Evolutionary conservation across 2,329 filamentous ascomycete genomes (phyloP).

Genomic region (Colletotrichum sp.): DNA sequence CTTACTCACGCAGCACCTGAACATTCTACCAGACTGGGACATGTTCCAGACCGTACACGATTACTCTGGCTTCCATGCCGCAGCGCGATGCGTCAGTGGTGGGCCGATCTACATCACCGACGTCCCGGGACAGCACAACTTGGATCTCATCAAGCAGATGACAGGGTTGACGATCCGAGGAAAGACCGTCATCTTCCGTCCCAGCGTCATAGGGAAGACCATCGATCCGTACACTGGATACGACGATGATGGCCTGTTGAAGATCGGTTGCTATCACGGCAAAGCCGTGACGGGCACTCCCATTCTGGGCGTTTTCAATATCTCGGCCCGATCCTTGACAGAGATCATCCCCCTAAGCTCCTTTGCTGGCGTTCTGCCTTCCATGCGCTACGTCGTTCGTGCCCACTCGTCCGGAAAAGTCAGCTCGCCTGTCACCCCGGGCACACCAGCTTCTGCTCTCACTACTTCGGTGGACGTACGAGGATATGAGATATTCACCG

Average conservation of each 20-base stretch:
- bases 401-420: conserved; percentile 72
- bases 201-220: conserved; percentile 74
- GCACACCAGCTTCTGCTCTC: conserved; percentile 56
- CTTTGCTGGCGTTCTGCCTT: conserved; percentile 73
- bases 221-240: conserved; percentile 78
- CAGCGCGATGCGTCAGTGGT: conserved; percentile 86
- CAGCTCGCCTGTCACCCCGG: conserved; percentile 53
- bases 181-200: conserved; percentile 81
- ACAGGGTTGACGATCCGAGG: conserved; percentile 74
- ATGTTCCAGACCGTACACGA: conserved; percentile 70
- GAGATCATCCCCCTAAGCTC: conserved; percentile 73
- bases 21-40: conserved; percentile 83
- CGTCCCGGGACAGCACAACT: conserved; percentile 79
- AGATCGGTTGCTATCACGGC: conserved; percentile 81
- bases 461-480: conserved; percentile 65
- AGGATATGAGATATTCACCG: conserved; percentile 83
- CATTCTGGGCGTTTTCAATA: conserved; percentile 86
- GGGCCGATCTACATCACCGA: conserved; percentile 97
- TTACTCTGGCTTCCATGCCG: conserved; percentile 86
- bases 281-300: conserved; percentile 69
- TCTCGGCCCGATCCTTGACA: conserved; percentile 63
- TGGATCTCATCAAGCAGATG: conserved; percentile 79
- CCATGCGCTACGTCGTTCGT: conserved; percentile 71
- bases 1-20: conserved; percentile 82
- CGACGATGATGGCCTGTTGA: conserved; percentile 74